phyloP scores from a whole-genome alignment of 2,329 filamentous ascomycete species.

The Aspergillus hortae region DNA sequence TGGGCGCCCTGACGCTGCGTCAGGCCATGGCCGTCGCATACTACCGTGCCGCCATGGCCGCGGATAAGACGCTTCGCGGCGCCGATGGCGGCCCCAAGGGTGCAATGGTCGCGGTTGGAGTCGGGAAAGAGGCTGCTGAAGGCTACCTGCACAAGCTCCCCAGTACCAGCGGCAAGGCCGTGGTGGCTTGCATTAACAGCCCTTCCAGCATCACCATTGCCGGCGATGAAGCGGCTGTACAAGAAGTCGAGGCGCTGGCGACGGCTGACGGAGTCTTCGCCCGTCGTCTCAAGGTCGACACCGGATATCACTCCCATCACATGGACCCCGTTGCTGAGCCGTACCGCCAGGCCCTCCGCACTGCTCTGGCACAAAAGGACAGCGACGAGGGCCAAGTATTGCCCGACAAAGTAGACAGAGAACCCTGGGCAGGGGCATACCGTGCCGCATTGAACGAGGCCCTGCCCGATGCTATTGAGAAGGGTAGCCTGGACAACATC shows the following conservation, averaged over 20 bases:
- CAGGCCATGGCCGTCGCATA: too few species aligned
- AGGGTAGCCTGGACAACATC: conserved; percentile 3
- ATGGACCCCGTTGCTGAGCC: not conserved
- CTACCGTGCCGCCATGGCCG: too few species aligned
- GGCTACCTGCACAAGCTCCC: not conserved
- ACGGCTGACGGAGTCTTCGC: not conserved
- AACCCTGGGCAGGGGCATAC: too few species aligned
- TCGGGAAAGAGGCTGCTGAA: not conserved
- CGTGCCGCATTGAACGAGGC: not conserved
- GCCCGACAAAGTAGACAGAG: too few species aligned
- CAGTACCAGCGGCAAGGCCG: not conserved
- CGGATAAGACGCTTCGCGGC: too few species aligned
- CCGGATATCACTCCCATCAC: not conserved
- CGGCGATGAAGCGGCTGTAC: not conserved
- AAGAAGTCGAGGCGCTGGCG: not conserved
- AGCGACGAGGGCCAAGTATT: too few species aligned
- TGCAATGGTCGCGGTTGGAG: not conserved
- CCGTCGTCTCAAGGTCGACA: not conserved
- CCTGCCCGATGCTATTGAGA: not conserved
- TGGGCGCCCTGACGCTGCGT: too few species aligned
- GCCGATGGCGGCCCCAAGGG: not conserved
- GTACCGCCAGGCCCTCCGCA: not conserved
- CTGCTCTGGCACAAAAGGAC: too few species aligned
- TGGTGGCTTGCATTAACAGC: not conserved
- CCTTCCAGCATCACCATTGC: not conserved